Conservation (phyloP, 306 rosid genomes). For the Castanea mollissima region DNA sequence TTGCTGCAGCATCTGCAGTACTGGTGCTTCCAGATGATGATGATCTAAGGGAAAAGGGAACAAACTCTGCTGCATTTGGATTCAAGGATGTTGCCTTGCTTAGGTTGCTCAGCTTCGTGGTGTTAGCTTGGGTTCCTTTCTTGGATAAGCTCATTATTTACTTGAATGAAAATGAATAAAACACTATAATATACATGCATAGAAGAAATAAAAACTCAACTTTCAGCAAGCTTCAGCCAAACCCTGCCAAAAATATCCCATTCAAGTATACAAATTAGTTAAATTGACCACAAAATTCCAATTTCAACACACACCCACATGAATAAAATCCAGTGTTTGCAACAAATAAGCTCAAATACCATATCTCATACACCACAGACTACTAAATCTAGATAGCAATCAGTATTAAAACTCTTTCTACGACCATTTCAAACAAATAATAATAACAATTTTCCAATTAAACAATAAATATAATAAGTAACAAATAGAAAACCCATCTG, state of each 20-base stretch:
- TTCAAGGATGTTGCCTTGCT: slow-evolving; percentile 65
- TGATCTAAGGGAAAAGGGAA: slow-evolving; percentile 80
- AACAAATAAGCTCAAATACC: slow-evolving; percentile 2
- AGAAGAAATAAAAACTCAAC: slow-evolving; percentile 6
- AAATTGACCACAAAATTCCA: not conserved
- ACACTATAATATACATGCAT: slow-evolving; percentile 10
- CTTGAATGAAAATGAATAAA: slow-evolving; percentile 27
- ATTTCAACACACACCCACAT: not conserved
- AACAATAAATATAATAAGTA: not conserved
- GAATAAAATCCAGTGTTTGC: not conserved
- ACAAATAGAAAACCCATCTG: not conserved
- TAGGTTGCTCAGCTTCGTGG: slow-evolving; percentile 44
- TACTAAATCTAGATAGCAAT: not conserved
- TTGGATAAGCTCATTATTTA: slow-evolving; percentile 82
- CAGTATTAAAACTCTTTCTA: not conserved
- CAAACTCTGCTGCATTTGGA: slow-evolving; percentile 97
- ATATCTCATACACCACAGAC: not conserved
- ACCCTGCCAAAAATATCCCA: slow-evolving; percentile 58
- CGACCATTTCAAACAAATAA: not conserved
- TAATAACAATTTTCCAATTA: not conserved
- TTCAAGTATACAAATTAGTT: slow-evolving; percentile 4
- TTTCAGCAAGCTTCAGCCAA: slow-evolving; percentile 65
- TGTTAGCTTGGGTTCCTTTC: slow-evolving; percentile 50
- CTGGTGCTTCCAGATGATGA: slow-evolving; percentile 64
- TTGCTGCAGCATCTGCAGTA: slow-evolving; percentile 42